Evolutionary conservation across 2,329 filamentous ascomycete genomes (phyloP).

Genomic region (Parastagonospora nodorum): DNA sequence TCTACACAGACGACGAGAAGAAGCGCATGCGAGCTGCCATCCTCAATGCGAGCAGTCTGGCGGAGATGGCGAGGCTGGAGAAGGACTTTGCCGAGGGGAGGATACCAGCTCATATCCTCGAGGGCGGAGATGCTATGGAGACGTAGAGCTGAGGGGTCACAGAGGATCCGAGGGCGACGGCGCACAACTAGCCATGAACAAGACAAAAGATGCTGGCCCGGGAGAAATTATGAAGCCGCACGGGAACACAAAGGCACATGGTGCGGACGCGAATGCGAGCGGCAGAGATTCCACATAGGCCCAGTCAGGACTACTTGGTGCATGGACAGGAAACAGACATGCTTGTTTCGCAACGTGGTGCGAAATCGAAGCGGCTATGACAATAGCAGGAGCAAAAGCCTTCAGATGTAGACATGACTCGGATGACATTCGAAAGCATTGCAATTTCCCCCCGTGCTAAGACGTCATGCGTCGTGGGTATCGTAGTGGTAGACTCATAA

Average conservation of each 20-base stretch:
- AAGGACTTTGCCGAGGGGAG: constrained; percentile 90
- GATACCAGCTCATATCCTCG: constrained; percentile 61
- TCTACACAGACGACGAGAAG: constrained; percentile 85
- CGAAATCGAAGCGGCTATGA: not conserved
- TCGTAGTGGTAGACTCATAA: constrained; percentile 22
- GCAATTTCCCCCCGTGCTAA: constrained; percentile 5
- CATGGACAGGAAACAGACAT: too few species aligned
- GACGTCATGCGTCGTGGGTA: constrained; percentile 21
- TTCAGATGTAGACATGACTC: not conserved
- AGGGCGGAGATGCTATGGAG: constrained; percentile 36
- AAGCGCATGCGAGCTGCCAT: constrained; percentile 85
- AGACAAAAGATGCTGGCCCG: too few species aligned
- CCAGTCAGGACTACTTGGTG: too few species aligned
- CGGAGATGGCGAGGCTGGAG: constrained; percentile 88
- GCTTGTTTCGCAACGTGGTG: not conserved
- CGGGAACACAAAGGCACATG: not conserved
- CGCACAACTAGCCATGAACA: not conserved
- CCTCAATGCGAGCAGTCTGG: constrained; percentile 82
- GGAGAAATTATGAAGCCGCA: not conserved
- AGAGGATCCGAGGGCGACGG: too few species aligned
- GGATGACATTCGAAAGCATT: not conserved
- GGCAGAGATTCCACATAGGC: too few species aligned
- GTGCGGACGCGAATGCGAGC: too few species aligned
- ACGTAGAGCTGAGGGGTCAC: constrained; percentile 14
- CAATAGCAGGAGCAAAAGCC: too few species aligned